Conservation (phyloP, 176 grass and related monocot species). For the Oryza punctata region DNA sequence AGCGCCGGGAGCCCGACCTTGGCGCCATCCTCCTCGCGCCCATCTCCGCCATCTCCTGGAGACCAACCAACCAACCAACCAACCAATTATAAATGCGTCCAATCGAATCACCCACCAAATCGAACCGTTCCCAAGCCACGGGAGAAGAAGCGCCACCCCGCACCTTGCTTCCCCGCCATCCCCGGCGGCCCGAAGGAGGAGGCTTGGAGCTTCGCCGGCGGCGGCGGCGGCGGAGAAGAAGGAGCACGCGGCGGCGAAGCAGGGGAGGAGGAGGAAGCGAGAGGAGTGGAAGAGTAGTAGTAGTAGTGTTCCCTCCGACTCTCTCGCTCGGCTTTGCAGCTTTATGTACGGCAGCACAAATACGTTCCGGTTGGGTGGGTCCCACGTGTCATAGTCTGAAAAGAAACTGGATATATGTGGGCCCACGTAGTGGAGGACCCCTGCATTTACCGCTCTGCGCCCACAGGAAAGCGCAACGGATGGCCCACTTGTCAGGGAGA, state of each 20-base stretch:
- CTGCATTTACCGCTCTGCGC: background rate
- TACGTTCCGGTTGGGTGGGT: background rate
- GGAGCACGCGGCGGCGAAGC: background rate
- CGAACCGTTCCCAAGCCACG: background rate
- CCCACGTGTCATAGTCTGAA: background rate
- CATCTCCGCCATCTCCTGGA: constrained; percentile 10
- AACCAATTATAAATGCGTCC: background rate
- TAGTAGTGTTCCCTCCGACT: background rate
- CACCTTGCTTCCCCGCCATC: constrained; percentile 43
- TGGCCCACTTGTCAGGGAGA: background rate
- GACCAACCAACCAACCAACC: background rate
- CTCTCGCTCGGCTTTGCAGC: background rate
- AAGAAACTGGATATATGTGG: background rate
- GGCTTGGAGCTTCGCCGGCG: background rate
- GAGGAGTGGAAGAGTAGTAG: background rate
- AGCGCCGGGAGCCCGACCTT: constrained; percentile 41
- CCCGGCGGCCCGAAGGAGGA: background rate
- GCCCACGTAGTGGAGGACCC: background rate
- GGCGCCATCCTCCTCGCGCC: constrained; percentile 23
- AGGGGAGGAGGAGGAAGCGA: background rate
- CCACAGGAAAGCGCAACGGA: background rate
- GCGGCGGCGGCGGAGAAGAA: background rate
- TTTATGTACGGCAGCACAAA: background rate
- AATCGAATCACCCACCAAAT: background rate
- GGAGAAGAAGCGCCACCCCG: background rate